phyloP scores from a whole-genome alignment of 345 rosid genomes.

The Kernera saxatilis region DNA sequence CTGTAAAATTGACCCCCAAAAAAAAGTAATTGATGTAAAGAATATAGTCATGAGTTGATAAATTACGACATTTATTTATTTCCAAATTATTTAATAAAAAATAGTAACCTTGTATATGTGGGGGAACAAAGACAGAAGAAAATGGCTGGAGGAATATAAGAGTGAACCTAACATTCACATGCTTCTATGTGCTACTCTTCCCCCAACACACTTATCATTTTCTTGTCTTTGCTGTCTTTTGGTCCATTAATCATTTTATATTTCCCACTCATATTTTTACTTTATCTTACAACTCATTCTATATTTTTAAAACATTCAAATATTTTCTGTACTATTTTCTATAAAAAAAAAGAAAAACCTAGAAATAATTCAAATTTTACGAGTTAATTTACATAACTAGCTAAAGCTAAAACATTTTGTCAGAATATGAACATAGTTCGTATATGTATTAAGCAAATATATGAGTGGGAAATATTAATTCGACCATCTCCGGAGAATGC shows the following conservation, averaged over 20 bases:
- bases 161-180: constrained; percentile 24
- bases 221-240: constrained; percentile 25
- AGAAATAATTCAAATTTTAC: neutral
- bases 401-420: constrained; percentile 9
- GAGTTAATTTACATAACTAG: neutral
- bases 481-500: neutral
- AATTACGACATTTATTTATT: neutral
- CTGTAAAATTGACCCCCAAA: too few species aligned
- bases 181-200: constrained; percentile 5
- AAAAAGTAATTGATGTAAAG: too few species aligned
- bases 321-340: neutral
- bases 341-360: neutral
- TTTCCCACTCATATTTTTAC: constrained; percentile 3
- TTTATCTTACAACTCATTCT: constrained; percentile 14
- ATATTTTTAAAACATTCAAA: neutral
- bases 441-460: too few species aligned
- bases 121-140: constrained; percentile 21
- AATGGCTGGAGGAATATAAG: constrained; percentile 18
- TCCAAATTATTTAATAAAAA: neutral
- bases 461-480: too few species aligned
- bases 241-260: constrained; percentile 25
- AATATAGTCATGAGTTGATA: neutral
- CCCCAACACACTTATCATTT: constrained; percentile 25
- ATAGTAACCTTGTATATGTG: neutral
- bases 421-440: neutral